Conservation (phyloP, 495 filamentous ascomycete genomes). For the Jackrogersella multiformis region DNA sequence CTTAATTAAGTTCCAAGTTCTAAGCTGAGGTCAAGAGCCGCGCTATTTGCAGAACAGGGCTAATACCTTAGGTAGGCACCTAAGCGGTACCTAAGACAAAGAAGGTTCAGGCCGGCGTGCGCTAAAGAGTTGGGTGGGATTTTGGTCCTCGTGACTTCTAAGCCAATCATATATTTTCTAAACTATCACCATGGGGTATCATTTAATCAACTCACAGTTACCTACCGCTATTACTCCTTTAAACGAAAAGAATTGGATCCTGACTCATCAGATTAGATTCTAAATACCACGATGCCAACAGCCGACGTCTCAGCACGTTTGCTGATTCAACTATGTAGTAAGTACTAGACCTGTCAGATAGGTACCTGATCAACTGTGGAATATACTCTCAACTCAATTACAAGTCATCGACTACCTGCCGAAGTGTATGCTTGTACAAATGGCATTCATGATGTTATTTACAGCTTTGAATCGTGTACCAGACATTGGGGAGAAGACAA, state of each 20-base stretch:
- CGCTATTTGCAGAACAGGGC: slow-evolving; percentile 6
- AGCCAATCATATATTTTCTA: slow-evolving; percentile 25
- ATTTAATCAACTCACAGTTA: too few relatives aligned
- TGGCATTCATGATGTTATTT: too few relatives aligned
- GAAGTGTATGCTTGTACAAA: too few relatives aligned
- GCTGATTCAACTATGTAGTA: background rate
- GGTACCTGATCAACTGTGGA: too few relatives aligned
- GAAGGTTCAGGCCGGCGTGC: background rate
- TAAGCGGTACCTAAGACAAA: background rate
- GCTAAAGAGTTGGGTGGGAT: background rate
- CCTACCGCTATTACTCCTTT: too few relatives aligned
- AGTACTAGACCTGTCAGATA: background rate
- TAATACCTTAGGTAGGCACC: too few relatives aligned
- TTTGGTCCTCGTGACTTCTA: slow-evolving; percentile 9
- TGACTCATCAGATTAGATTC: background rate
- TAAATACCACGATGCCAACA: background rate
- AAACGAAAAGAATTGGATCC: background rate
- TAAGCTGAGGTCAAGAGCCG: too few relatives aligned
- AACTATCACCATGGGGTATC: slow-evolving; percentile 27
- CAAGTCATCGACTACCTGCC: too few relatives aligned
- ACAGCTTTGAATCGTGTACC: too few relatives aligned
- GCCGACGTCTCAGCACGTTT: background rate
- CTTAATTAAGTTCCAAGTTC: too few relatives aligned
- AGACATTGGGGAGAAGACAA: background rate
- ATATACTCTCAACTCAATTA: too few relatives aligned